phyloP scores from a whole-genome alignment of 805 yeast species.

The Yamadazyma akitaensis region DNA sequence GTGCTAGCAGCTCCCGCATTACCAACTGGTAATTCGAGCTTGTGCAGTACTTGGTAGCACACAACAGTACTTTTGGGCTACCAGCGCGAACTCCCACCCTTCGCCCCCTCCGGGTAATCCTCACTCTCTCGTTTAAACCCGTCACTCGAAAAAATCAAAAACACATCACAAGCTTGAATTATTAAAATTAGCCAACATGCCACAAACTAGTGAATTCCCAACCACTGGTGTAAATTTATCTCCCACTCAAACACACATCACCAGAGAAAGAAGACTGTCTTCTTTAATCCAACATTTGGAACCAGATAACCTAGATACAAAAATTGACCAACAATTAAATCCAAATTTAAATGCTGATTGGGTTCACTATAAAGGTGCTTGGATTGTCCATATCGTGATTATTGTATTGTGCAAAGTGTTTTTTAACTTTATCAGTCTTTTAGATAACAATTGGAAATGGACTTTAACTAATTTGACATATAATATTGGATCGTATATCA shows the following conservation, averaged over 20 bases:
- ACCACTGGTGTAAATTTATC: constrained; percentile 14
- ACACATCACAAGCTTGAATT: background rate
- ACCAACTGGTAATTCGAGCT: no score
- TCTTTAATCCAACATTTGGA: constrained; percentile 87
- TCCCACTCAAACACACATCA: constrained; percentile 26
- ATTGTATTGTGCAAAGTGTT: constrained; percentile 70
- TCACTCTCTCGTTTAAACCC: background rate
- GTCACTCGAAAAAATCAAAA: constrained; percentile 7
- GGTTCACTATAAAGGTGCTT: constrained; percentile 96
- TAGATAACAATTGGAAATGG: constrained; percentile 85
- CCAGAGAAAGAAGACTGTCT: constrained; percentile 71
- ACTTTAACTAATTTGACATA: constrained; percentile 88
- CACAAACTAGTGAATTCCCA: constrained; percentile 9
- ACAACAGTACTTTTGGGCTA: no score
- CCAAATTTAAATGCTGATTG: constrained; percentile 93
- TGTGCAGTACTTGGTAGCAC: no score
- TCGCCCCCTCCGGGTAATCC: constrained; percentile 1
- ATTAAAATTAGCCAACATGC: background rate
- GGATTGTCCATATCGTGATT: constrained; percentile 88
- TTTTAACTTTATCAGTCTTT: constrained; percentile 77
- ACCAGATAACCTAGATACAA: constrained; percentile 89
- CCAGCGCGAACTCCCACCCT: background rate
- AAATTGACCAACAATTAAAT: constrained; percentile 82
- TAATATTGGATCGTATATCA: constrained; percentile 86
- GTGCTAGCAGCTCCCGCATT: no score